Evolutionary conservation across 495 filamentous ascomycete species (phyloP).

Genomic region (Tuber calosporum): DNA sequence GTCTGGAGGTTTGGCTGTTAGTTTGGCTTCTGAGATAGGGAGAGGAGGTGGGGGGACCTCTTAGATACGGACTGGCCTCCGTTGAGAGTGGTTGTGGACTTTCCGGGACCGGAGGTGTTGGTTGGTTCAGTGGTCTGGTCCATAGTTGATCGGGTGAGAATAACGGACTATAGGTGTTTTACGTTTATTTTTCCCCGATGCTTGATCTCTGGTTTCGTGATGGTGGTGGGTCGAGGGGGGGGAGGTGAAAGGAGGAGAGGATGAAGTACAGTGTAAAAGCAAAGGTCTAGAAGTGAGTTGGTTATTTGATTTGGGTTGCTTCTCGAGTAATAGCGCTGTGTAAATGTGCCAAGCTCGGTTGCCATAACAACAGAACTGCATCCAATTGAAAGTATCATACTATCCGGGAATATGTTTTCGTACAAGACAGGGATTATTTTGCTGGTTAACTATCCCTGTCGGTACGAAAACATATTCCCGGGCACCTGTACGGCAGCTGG

Average conservation of each 20-base stretch:
- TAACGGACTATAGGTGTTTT: neutral
- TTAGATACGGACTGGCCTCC: constrained; percentile 35
- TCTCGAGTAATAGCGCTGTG: neutral
- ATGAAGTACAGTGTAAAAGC: constrained; percentile 5
- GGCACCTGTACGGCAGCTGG: too few species aligned
- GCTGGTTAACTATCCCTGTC: too few species aligned
- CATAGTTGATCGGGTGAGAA: constrained; percentile 14
- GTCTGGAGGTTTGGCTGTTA: constrained; percentile 47
- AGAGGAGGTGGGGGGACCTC: neutral
- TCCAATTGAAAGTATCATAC: too few species aligned
- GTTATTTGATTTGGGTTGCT: neutral
- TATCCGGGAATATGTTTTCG: too few species aligned
- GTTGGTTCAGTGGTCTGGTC: constrained; percentile 26
- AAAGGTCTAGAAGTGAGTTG: neutral
- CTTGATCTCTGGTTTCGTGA: neutral
- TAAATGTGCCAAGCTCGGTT: neutral
- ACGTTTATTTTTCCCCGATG: neutral
- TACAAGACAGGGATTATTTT: too few species aligned
- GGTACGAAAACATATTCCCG: too few species aligned
- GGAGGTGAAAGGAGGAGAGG: constrained; percentile 8
- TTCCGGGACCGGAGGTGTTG: constrained; percentile 15
- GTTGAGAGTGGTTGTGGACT: constrained; percentile 21
- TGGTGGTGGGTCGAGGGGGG: neutral
- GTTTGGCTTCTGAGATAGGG: constrained; percentile 5
- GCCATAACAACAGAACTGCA: neutral